phyloP scores from a whole-genome alignment of 2,329 filamentous ascomycete species.

The Fonsecaea multimorphosa region DNA sequence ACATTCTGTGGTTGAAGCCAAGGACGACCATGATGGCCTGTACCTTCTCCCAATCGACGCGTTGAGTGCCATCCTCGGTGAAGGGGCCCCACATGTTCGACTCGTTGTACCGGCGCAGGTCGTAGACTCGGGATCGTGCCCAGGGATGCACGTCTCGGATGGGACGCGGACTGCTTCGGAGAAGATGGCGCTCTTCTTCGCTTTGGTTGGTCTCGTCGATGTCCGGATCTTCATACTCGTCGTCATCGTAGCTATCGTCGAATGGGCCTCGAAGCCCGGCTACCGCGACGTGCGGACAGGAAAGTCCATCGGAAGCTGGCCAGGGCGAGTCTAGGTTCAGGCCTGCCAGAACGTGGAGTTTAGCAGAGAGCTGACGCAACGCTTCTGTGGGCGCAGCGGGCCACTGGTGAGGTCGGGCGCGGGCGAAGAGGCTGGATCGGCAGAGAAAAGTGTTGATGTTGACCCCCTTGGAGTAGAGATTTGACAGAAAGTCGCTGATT shows the following conservation, averaged over 20 bases:
- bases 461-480: slow-evolving; percentile 47
- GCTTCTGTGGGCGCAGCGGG: slow-evolving; percentile 48
- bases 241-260: neutral
- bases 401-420: slow-evolving; percentile 56
- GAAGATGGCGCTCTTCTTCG: slow-evolving; percentile 2
- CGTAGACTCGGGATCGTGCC: slow-evolving; percentile 74
- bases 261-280: neutral
- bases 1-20: slow-evolving; percentile 64
- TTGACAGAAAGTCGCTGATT: slow-evolving; percentile 49
- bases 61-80: slow-evolving; percentile 63
- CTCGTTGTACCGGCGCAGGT: slow-evolving; percentile 70
- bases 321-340: slow-evolving; percentile 56
- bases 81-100: slow-evolving; percentile 74
- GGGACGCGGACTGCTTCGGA: slow-evolving; percentile 10
- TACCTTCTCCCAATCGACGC: slow-evolving; percentile 80
- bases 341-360: slow-evolving; percentile 72
- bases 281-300: slow-evolving; percentile 14
- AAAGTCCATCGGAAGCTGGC: slow-evolving; percentile 16
- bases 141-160: slow-evolving; percentile 58
- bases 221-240: slow-evolving; percentile 11
- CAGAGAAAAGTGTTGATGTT: slow-evolving; percentile 68
- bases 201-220: neutral
- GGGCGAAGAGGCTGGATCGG: slow-evolving; percentile 67
- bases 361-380: slow-evolving; percentile 69
- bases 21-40: slow-evolving; percentile 76